phyloP scores from a whole-genome alignment of 164 flowering plant species.

The Stephania japonica region DNA sequence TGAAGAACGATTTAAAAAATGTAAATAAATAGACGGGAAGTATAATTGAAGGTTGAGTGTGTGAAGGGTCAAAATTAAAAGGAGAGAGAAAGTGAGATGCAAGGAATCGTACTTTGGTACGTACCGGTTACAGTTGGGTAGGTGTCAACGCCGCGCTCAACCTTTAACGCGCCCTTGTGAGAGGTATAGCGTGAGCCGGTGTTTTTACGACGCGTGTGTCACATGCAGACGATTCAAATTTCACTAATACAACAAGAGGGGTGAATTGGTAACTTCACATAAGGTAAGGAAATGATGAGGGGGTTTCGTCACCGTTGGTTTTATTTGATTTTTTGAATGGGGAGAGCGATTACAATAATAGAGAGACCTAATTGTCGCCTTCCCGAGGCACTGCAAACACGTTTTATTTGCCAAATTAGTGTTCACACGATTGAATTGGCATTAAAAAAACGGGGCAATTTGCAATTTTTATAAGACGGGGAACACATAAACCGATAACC shows the following conservation, averaged over 20 bases:
- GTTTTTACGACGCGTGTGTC: slow-evolving; percentile 1
- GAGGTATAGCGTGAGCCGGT: background rate
- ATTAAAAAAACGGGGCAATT: background rate
- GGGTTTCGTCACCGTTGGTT: slow-evolving; percentile 6
- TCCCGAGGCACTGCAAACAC: slow-evolving; percentile 16
- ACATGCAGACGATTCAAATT: background rate
- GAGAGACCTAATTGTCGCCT: slow-evolving; percentile 12
- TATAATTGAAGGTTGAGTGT: background rate
- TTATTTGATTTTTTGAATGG: background rate
- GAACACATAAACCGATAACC: background rate
- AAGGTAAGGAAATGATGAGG: slow-evolving; percentile 2
- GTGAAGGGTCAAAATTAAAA: background rate
- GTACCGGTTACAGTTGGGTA: slow-evolving; percentile 22
- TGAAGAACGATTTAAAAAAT: no score
- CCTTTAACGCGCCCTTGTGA: slow-evolving; percentile 4
- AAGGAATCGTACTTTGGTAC: slow-evolving; percentile 27
- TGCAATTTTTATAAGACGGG: background rate
- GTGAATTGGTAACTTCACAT: no score
- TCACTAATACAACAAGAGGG: background rate
- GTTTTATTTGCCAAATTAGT: background rate
- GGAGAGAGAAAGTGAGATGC: slow-evolving; percentile 11
- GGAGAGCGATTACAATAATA: background rate
- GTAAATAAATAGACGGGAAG: no score
- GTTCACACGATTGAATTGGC: background rate
- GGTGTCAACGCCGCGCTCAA: slow-evolving; percentile 6